Evolutionary conservation across 169 alveolate species (phyloP).

Genomic region (Eimeria brunetti): DNA sequence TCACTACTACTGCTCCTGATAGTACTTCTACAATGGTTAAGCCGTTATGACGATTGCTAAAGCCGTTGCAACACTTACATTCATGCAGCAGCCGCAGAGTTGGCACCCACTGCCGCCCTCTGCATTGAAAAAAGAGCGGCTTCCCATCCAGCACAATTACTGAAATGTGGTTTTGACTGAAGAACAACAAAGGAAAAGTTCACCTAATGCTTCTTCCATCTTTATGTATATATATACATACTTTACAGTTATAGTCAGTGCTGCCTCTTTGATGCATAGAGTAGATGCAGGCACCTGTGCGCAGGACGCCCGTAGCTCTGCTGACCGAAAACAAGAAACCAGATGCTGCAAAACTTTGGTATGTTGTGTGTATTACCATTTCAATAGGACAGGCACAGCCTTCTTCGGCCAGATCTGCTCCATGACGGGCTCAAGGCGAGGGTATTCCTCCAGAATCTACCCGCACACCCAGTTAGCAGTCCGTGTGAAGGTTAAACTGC

Average conservation of each 20-base stretch:
- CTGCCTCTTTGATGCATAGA: no score
- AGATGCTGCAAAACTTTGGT: neutral
- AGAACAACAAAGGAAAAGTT: neutral
- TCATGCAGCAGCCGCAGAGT: constrained; percentile 95
- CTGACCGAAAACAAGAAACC: neutral
- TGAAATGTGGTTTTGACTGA: constrained; percentile 89
- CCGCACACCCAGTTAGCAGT: neutral
- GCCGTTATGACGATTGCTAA: no score
- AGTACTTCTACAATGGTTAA: no score
- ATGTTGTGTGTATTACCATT: constrained; percentile 85
- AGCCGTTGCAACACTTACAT: no score
- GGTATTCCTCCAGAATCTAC: constrained; percentile 88
- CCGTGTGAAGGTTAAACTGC: neutral
- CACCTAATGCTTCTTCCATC: neutral
- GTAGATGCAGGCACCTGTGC: neutral
- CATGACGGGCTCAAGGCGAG: constrained; percentile 90
- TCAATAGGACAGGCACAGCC: constrained; percentile 88
- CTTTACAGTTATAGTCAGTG: no score
- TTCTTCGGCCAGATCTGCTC: constrained; percentile 95
- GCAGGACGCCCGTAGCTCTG: neutral
- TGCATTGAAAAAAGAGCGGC: constrained; percentile 91
- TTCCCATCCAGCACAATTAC: constrained; percentile 88
- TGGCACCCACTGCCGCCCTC: constrained; percentile 98
- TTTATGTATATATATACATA: neutral
- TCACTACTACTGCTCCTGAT: no score